Conservation (phyloP, 306 rosid genomes). For the Chamaecrista fasciculata region DNA sequence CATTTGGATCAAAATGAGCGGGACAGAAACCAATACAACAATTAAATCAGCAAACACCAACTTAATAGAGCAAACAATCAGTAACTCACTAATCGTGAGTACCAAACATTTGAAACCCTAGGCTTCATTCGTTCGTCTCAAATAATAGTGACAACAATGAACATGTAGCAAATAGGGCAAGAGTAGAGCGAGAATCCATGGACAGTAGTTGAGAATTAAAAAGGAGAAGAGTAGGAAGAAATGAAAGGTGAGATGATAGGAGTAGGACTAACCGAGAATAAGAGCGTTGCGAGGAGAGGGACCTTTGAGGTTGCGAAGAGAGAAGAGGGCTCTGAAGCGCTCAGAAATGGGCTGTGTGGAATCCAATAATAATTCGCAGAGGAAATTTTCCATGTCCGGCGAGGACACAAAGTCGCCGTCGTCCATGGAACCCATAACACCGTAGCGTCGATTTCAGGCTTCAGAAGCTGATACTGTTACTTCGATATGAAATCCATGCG, state of each 20-base stretch:
- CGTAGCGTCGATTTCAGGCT: neutral
- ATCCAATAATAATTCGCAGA: conserved; percentile 67
- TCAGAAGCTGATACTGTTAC: neutral
- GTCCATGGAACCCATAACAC: conserved; percentile 40
- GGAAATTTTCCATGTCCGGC: conserved; percentile 69
- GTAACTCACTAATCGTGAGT: neutral
- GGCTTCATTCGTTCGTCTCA: neutral
- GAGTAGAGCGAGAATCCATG: neutral
- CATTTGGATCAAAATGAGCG: too few species aligned
- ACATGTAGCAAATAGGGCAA: neutral
- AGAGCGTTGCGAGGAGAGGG: conserved; percentile 78
- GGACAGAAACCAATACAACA: neutral
- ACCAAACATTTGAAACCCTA: neutral
- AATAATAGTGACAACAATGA: neutral
- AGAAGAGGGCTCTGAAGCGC: conserved; percentile 93
- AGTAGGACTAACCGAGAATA: conserved; percentile 54
- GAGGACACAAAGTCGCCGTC: conserved; percentile 46
- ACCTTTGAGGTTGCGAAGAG: conserved; percentile 96
- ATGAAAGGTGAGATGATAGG: too few species aligned
- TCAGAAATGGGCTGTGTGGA: conserved; percentile 70
- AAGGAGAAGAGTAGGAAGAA: neutral
- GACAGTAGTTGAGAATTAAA: too few species aligned
- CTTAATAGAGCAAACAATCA: neutral
- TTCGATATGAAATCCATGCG: neutral
- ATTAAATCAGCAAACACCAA: neutral